A percentile compares a stretch with the other conserved stretches of the same genome.
Conservation (phyloP, 805 yeast species). For the Priceomyces fermenticarens region DNA sequence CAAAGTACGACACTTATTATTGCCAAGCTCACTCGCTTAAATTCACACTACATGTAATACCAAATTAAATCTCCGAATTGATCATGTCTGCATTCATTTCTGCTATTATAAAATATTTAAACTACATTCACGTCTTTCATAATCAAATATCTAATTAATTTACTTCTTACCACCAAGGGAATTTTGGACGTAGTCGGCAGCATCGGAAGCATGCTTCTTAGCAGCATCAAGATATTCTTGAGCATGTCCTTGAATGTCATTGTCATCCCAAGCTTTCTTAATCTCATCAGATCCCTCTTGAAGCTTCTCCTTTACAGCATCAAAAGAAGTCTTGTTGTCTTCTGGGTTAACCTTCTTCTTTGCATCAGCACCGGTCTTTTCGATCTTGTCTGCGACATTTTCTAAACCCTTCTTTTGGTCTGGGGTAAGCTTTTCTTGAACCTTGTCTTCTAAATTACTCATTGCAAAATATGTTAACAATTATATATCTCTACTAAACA, state of each 20-base stretch:
- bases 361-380: conserved; percentile 36
- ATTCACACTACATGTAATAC: too few species aligned
- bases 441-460: conserved; percentile 44
- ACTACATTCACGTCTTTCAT: too few species aligned
- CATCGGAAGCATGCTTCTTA: conserved; percentile 51
- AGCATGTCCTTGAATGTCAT: conserved; percentile 27
- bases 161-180: conserved; percentile 50
- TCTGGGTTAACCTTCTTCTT: conserved; percentile 12
- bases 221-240: conserved; percentile 50
- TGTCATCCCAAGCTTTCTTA: conserved; percentile 52
- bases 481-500: neutral
- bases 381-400: conserved; percentile 33
- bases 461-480: conserved; percentile 14
- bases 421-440: conserved; percentile 37
- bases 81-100: too few species aligned
- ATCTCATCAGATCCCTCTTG: conserved; percentile 69
- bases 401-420: conserved; percentile 41
- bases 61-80: too few species aligned
- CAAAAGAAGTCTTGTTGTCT: conserved; percentile 38
- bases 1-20: too few species aligned
- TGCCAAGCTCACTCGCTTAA: too few species aligned
- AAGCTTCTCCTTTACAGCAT: conserved; percentile 10
- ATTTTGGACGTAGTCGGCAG: conserved; percentile 55
- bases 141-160: too few species aligned
- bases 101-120: too few species aligned